Conservation (phyloP, 2,329 filamentous ascomycete genomes). For the Penicillium olsonii region DNA sequence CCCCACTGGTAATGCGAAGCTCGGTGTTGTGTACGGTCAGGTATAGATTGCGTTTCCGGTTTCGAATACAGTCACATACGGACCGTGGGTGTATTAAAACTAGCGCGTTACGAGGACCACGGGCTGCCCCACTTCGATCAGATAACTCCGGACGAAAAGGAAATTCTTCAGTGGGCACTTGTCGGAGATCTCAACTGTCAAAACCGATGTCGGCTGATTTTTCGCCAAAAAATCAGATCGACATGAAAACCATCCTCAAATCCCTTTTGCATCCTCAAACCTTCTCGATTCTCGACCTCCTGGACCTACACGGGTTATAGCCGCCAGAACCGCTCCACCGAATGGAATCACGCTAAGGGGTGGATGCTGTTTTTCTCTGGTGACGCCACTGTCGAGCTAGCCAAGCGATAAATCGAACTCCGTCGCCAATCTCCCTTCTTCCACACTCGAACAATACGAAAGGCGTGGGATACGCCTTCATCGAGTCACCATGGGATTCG, state of each 20-base stretch:
- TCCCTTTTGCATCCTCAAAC: not conserved
- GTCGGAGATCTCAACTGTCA: constrained; percentile 6
- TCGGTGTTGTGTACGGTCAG: too few species aligned
- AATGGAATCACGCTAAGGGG: constrained; percentile 10
- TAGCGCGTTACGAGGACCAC: not conserved
- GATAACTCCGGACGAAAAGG: constrained; percentile 8
- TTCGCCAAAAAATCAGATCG: not conserved
- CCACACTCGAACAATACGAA: constrained; percentile 10
- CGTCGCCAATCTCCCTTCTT: constrained; percentile 8
- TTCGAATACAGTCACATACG: not conserved
- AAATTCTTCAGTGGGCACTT: constrained; percentile 12
- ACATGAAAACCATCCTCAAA: constrained; percentile 6
- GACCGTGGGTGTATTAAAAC: not conserved
- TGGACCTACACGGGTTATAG: constrained; percentile 1
- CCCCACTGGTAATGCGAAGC: too few species aligned
- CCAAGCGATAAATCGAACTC: constrained; percentile 5
- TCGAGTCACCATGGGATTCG: constrained; percentile 26
- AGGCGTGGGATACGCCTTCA: constrained; percentile 3
- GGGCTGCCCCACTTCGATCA: constrained; percentile 8
- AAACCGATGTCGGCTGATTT: constrained; percentile 20
- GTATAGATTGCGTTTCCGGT: not conserved
- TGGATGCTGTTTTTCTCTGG: constrained; percentile 6
- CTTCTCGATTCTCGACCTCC: too few species aligned
- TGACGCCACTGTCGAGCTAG: constrained; percentile 3
- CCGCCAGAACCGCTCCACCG: constrained; percentile 2